Evolutionary conservation across 2,329 filamentous ascomycete genomes (phyloP).

Genomic region (Alternaria conjuncta): DNA sequence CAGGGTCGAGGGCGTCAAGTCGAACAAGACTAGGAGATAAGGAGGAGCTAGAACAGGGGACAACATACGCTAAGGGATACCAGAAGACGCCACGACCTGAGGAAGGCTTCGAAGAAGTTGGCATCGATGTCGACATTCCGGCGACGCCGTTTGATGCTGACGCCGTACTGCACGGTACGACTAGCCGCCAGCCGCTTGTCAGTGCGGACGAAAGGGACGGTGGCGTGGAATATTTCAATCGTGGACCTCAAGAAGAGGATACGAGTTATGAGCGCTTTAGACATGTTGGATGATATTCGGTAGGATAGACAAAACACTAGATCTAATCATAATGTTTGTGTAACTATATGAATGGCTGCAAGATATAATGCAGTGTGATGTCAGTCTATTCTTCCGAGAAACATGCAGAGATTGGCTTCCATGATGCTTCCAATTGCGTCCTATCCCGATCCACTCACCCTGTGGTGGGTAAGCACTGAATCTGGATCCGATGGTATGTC

Average conservation of each 20-base stretch:
- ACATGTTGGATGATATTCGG: background rate
- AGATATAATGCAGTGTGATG: background rate
- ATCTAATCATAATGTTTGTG: background rate
- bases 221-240: constrained; percentile 14
- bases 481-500: background rate
- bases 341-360: background rate
- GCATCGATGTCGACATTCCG: constrained; percentile 29
- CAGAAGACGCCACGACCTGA: constrained; percentile 23
- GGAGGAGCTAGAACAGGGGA: constrained; percentile 30
- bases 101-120: constrained; percentile 24
- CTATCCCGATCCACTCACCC: background rate
- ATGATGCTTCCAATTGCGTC: background rate
- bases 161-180: constrained; percentile 22
- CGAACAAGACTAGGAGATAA: constrained; percentile 23
- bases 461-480: background rate
- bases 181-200: constrained; percentile 28
- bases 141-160: constrained; percentile 30
- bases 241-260: constrained; percentile 13
- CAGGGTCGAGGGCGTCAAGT: constrained; percentile 28
- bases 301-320: background rate
- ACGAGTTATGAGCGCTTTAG: constrained; percentile 28
- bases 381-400: background rate
- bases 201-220: constrained; percentile 4
- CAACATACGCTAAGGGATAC: constrained; percentile 35
- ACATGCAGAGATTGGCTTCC: background rate